A percentile compares a stretch with the other conserved stretches of the same genome.
Conservation (phyloP, 2,329 filamentous ascomycete species). For the Onygenales sp. region DNA sequence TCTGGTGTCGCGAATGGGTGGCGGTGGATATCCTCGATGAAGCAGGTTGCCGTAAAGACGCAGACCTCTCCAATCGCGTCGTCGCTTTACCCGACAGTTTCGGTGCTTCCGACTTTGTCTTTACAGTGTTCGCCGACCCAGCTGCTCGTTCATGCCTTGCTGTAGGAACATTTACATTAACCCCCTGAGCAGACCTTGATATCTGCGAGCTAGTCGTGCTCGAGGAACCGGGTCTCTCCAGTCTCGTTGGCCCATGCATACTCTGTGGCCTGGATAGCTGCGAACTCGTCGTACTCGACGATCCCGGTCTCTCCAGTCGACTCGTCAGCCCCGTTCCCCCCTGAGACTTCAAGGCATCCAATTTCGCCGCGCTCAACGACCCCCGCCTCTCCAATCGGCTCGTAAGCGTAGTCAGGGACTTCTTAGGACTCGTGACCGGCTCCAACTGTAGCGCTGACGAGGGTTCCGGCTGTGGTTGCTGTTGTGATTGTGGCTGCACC, state of each 20-base stretch:
- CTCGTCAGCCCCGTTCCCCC: background rate
- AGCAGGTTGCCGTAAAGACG: slow-evolving; percentile 27
- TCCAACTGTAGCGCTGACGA: background rate
- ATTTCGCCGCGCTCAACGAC: background rate
- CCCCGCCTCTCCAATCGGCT: background rate
- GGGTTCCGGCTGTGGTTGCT: background rate
- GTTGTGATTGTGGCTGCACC: no score
- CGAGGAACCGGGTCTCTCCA: background rate
- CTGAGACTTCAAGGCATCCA: background rate
- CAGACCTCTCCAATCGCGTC: slow-evolving; percentile 24
- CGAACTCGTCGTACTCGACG: background rate
- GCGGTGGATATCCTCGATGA: slow-evolving; percentile 13
- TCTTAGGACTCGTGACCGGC: background rate
- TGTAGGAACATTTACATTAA: background rate
- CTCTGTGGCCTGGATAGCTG: background rate
- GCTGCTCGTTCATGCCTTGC: slow-evolving; percentile 3
- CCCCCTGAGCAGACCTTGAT: background rate
- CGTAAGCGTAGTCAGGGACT: background rate
- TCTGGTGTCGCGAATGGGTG: slow-evolving; percentile 26
- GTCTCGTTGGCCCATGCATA: background rate
- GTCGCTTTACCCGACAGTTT: slow-evolving; percentile 9
- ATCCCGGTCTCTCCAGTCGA: background rate
- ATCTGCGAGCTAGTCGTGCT: background rate
- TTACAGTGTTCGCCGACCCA: background rate
- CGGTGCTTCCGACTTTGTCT: slow-evolving; percentile 14